phyloP scores from a whole-genome alignment of 2,329 filamentous ascomycete species.

The Microsporum audouinii region DNA sequence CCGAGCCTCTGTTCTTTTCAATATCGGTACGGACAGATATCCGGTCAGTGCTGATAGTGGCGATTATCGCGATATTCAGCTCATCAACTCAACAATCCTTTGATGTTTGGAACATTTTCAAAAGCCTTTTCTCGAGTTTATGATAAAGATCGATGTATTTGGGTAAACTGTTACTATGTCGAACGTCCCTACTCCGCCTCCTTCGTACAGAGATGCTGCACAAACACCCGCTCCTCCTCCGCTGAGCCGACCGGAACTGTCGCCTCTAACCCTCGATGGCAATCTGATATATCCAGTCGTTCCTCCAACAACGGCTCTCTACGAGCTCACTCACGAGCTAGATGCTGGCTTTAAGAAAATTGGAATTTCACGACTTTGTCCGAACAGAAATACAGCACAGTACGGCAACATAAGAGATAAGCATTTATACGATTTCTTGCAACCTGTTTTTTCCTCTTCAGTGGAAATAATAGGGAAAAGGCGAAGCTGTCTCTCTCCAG shows the following conservation, averaged over 20 bases:
- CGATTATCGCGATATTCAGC: background rate
- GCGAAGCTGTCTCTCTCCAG: constrained; percentile 11
- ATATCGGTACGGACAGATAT: background rate
- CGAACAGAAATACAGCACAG: background rate
- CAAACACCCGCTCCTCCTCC: background rate
- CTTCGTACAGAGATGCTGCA: constrained; percentile 10
- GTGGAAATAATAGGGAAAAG: constrained; percentile 15
- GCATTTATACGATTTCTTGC: constrained; percentile 13
- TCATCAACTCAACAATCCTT: background rate
- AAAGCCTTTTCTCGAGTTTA: background rate
- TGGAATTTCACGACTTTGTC: constrained; percentile 9
- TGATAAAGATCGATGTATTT: background rate
- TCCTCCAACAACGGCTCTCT: constrained; percentile 10
- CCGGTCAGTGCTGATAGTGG: background rate
- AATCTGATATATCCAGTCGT: constrained; percentile 12
- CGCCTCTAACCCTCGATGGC: constrained; percentile 12
- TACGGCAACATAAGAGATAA: constrained; percentile 8
- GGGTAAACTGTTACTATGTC: background rate
- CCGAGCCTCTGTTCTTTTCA: background rate
- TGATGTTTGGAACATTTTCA: background rate
- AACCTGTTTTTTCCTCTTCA: constrained; percentile 6
- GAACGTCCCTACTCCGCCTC: background rate
- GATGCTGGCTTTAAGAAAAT: constrained; percentile 11
- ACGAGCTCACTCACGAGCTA: constrained; percentile 12
- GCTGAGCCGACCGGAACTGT: constrained; percentile 3